Base-by-base conservation (phyloP, 2,329 filamentous ascomycete species). In the Xylariaceae sp. region DNA sequence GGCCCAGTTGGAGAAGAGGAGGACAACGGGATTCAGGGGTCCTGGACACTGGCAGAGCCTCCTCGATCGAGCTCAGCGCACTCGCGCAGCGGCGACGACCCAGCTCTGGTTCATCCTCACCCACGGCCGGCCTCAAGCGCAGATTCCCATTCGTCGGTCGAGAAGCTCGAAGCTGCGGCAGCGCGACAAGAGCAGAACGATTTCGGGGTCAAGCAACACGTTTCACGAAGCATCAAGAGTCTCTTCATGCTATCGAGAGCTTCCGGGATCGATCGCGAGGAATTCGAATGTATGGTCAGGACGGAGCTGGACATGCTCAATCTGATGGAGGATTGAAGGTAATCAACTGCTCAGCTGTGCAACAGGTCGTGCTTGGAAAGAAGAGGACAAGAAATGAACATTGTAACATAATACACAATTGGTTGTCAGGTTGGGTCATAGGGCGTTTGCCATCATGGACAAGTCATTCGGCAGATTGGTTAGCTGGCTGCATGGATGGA, bases 191-290 rank as follows among this genome's bases (percentile, higher is more conserved):
- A 84, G 53, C 81, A 85, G 61, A 82, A 77, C 50, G 87, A 91
- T 69, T 81, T 87, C 50, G 88, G 84, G 13, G 82, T 94, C 49
- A 88, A 88, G 69, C 86, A 91, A 70, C 89, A 93, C 69, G 84
- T 94, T 42, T 86, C 84, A 34, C 85, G 87, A 9, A 88, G 85
- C 64, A 81, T 94, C 50, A 87, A 89, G 74, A 91, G 87, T 68
- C 70, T 94, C 58, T 93, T 84, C 68, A 72, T 87, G 58, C 71
- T 94, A 56, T 85, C 88, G 19, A 81, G 80, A 40, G 79, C 84
- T 1, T 83, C 83, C 18, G 89, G 89, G 1, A 91, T 94, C 60
- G 83, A 88, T 46, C 75, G 84, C 42, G 81, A 82, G 33, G 89
- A 93, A 66, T 94, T 93, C 70, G 85, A 88, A 68, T 75, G 81